Evolutionary conservation across 1,284 basidiomycete species (phyloP).

Genomic region (Trametes pubescens): DNA sequence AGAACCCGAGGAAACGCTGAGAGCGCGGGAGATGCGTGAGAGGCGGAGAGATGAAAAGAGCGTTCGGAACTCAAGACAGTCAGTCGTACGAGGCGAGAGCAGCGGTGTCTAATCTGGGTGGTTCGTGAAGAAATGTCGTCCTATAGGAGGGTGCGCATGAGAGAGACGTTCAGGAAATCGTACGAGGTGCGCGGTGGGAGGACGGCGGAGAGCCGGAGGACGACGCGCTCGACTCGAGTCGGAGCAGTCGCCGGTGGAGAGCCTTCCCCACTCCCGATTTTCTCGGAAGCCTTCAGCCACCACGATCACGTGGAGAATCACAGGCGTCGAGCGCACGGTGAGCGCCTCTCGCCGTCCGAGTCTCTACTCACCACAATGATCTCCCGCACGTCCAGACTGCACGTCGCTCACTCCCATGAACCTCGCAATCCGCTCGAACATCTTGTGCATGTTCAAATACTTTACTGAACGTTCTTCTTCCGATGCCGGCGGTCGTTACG

Average conservation of each 20-base stretch:
- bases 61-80: not conserved
- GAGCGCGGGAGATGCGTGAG: slow-evolving; percentile 4
- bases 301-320: slow-evolving; percentile 12
- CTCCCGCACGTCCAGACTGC: not conserved
- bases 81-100: slow-evolving; percentile 17
- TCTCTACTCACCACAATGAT: not conserved
- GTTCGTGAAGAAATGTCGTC: slow-evolving; percentile 2
- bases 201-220: not conserved
- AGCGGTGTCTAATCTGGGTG: not conserved
- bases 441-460: too few species aligned
- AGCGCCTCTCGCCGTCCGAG: not conserved
- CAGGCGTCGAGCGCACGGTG: not conserved
- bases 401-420: too few species aligned
- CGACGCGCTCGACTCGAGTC: not conserved
- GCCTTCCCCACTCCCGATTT: slow-evolving; percentile 10
- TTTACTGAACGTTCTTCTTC: too few species aligned
- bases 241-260: slow-evolving; percentile 15
- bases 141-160: slow-evolving; percentile 11
- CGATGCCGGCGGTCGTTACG: too few species aligned
- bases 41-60: not conserved
- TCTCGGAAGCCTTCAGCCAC: slow-evolving; percentile 12
- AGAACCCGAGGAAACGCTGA: slow-evolving; percentile 9
- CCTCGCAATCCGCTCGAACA: too few species aligned
- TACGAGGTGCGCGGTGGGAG: slow-evolving; percentile 4
- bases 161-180: slow-evolving; percentile 2